Evolutionary conservation across 1,139 yeast genomes (phyloP), one percentile per base, ranked within the genome.

Genomic region (Magnusiomyces tetraspermus): DNA sequence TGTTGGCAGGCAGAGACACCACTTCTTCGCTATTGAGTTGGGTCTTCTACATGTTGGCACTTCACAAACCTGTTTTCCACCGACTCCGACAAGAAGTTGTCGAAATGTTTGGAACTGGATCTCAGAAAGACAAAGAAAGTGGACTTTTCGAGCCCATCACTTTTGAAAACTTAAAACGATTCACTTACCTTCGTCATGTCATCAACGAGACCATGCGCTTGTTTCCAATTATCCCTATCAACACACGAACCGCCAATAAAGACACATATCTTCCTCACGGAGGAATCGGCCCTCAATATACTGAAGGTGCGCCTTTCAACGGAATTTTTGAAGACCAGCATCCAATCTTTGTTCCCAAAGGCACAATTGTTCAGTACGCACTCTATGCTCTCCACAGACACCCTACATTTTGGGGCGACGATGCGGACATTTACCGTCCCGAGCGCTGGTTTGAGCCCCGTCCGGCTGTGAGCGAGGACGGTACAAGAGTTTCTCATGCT

Each of bases 1-100:
- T 78, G 54, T 66, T 78, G 28, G 82, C 82, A 26, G 82, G 80
- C 21, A 70, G 82, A 61, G 82, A 78, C 62, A 78, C 83, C 47
- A 79, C 83, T 19, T 82, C 83, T 0, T 76, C 78, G 2, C 67
- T 77, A 46, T 71, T 79, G 52, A 73, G 79, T 4, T 78, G 75
- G 64, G 60, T 71, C 13, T 68, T 78, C 51, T 76, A 67, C 57
- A 76, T 76, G 59, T 68, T 78, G 51, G 74, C 78, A 1, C 66
- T 76, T 53, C 70, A 75, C 57, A 77, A 76, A 8, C 63, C 63
- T 2, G 66, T 75, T 15, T 76, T 67, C 61, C 53, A 58, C 5
- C 71, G 68, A 57, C 70, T 78, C 55, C 71, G 74, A 51, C 62
- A 64, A 5, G 78, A 71, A 51, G 67, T 78, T 1, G 54, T 62